Evolutionary conservation across 73 alveolate species (phyloP).

Genomic region (Paramecium biaurelia): DNA sequence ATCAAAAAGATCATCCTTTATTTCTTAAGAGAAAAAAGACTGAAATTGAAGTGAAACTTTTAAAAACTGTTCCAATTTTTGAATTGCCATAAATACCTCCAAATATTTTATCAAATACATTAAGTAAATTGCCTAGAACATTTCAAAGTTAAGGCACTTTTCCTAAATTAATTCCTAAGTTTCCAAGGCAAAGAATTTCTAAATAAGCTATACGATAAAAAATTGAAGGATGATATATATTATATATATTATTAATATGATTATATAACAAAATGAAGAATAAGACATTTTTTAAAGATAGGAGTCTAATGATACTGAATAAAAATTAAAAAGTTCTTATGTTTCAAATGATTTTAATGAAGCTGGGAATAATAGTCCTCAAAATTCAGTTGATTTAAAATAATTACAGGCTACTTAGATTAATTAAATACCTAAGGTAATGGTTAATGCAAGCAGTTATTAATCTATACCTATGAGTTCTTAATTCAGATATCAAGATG

Average conservation of each 20-base stretch:
- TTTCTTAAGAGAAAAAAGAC: neutral
- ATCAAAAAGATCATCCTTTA: neutral
- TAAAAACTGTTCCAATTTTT: neutral
- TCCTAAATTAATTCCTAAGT: constrained; percentile 18
- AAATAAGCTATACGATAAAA: neutral
- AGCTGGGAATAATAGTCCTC: neutral
- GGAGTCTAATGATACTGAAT: neutral
- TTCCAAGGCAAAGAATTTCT: constrained; percentile 26
- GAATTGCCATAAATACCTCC: neutral
- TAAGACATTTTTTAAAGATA: neutral
- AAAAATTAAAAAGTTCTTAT: neutral
- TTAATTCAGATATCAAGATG: neutral
- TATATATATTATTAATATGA: neutral
- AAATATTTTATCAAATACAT: neutral
- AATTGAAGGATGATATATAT: neutral
- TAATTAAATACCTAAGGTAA: neutral
- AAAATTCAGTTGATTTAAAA: neutral
- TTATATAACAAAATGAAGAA: neutral
- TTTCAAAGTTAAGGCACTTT: neutral
- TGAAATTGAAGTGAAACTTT: neutral
- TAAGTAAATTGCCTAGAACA: constrained; percentile 3
- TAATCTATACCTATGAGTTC: neutral
- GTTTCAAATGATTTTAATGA: neutral
- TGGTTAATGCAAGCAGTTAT: neutral
- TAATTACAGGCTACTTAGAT: neutral